Evolutionary conservation across 2,329 filamentous ascomycete species (phyloP).

Genomic region (Corniculantispora saksenae): DNA sequence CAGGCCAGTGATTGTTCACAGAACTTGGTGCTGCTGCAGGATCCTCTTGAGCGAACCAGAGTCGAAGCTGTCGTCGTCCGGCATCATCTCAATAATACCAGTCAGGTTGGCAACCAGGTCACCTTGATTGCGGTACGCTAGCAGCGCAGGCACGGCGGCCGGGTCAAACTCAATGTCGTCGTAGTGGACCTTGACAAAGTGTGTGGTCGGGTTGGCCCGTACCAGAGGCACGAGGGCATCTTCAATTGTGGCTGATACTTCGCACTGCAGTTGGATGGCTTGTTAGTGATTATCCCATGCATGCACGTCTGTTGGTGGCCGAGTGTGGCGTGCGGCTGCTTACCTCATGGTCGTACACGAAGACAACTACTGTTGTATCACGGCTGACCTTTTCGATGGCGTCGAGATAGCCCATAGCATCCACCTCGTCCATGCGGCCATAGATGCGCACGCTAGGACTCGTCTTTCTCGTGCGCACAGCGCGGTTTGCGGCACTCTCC

Average conservation of each 20-base stretch:
- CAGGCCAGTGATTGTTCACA: constrained; percentile 36
- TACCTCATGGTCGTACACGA: constrained; percentile 88
- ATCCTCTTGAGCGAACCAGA: constrained; percentile 54
- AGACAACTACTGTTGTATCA: constrained; percentile 86
- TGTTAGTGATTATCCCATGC: neutral
- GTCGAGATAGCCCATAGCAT: constrained; percentile 91
- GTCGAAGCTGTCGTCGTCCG: constrained; percentile 63
- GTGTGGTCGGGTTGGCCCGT: constrained; percentile 66
- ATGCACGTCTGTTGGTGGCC: neutral
- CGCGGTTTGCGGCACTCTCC: constrained; percentile 57
- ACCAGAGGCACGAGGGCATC: constrained; percentile 76
- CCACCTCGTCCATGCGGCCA: constrained; percentile 78
- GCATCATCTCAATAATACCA: constrained; percentile 83
- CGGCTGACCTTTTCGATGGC: constrained; percentile 86
- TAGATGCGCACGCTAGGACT: constrained; percentile 78
- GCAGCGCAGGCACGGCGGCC: constrained; percentile 80
- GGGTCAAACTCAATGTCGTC: constrained; percentile 93
- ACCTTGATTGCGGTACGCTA: constrained; percentile 84
- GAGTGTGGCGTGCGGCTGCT: constrained; percentile 30
- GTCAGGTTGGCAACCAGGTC: constrained; percentile 90
- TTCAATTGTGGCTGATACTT: constrained; percentile 77
- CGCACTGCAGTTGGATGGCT: constrained; percentile 58
- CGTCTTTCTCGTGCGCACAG: constrained; percentile 64
- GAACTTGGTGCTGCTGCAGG: constrained; percentile 53
- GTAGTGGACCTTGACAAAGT: constrained; percentile 89